Evolutionary conservation across 805 yeast genomes (phyloP), one percentile per base, ranked within the genome.

Genomic region (Brettanomyces bruxellensis): DNA sequence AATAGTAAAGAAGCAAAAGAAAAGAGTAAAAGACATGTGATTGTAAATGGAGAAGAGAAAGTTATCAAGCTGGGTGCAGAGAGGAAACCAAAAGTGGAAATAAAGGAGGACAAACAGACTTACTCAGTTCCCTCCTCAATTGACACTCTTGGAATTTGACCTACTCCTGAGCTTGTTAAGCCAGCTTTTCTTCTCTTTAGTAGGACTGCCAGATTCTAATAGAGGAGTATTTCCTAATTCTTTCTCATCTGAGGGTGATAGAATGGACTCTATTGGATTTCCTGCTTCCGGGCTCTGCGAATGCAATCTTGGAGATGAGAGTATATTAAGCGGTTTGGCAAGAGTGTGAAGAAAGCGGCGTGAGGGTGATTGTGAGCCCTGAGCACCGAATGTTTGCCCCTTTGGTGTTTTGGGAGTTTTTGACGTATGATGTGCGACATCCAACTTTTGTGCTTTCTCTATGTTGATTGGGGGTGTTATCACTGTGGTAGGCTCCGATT

Each of bases 151-250:
- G 2, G 62, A 51, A 28, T 51, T 51, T 0, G 62, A 55, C 39
- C 63, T 49, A 12, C 62, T 69, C 28, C 71, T 67, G 41, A 72
- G 50, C 51, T 71, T 65, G 47, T 63, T 71, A 49, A 73, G 69
- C 79, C 79, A 75, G 40, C 64, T 68, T 34, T 47, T 62, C 55
- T 45, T 62, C 24, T 47, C 48, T 35, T 40, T 40, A 5, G 34
- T 12, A 40, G 42, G 42, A 40, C 34, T 25, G 13, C 25, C 41
- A 14, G 25, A 18, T 7, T 38, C 25, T 5, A 25, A 18, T 22
- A 11, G 25, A 38, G 41, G 25, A n/a, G 41, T 12, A 18, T 38
- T 23, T 25, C 32, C 32, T 2, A 28, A 28, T 9, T 14, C 28
- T 11, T 40, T 32, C 22, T 11, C 34, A 5, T 24, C 18, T 3